Percentiles rank a stretch among this genome's conserved stretches.
Conservation (phyloP, 2,329 filamentous ascomycete genomes). For the Trichoderma hamatum region DNA sequence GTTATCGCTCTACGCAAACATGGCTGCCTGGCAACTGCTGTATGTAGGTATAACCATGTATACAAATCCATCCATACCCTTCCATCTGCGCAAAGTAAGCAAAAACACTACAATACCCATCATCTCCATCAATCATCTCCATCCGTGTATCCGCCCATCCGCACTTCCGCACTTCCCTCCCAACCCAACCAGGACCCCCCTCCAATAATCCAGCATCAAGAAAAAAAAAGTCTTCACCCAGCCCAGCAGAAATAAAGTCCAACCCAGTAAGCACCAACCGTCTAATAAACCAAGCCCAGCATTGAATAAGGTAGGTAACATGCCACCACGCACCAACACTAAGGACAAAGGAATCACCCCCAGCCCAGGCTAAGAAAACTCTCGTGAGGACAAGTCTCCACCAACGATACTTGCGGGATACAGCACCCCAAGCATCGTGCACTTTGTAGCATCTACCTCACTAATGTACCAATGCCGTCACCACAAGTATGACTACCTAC, state of each 20-base stretch:
- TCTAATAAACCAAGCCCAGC: background rate
- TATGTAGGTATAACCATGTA: background rate
- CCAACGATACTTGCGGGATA: too few species aligned
- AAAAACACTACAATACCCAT: background rate
- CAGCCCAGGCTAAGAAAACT: background rate
- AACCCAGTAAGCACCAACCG: background rate
- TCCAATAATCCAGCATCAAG: background rate
- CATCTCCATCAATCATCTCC: background rate
- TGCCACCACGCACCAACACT: background rate
- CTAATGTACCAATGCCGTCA: background rate
- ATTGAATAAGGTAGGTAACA: background rate
- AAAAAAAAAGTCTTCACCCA: background rate
- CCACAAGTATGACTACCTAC: background rate
- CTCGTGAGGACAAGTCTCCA: too few species aligned
- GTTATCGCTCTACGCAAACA: background rate
- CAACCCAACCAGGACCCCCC: background rate
- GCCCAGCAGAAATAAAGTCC: background rate
- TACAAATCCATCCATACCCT: background rate
- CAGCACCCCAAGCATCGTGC: too few species aligned
- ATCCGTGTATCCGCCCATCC: background rate
- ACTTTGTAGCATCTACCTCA: background rate
- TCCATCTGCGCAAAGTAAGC: conserved; percentile 1
- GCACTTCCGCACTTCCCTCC: background rate
- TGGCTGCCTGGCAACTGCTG: background rate
- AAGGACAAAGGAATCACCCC: too few species aligned